These are phyloP conservation scores for Phoma sp. DNA, from an alignment of 2,329 filamentous ascomycete species.

Conservation along the genomic window DNA sequence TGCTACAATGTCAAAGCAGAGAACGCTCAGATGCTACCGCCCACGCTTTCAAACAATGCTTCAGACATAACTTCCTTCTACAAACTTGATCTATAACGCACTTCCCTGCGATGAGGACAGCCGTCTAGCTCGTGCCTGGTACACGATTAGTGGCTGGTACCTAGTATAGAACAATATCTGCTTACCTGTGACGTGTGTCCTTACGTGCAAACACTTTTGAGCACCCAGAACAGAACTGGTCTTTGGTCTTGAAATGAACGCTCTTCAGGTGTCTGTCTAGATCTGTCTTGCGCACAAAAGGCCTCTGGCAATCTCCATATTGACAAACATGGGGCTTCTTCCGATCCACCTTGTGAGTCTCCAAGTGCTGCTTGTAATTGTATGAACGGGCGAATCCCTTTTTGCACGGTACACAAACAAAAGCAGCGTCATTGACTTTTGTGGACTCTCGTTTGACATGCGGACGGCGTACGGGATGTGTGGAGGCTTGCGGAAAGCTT, in stretches of 20 bases:
- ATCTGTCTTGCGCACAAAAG: constrained; percentile 84
- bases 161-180: background rate
- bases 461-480: constrained; percentile 12
- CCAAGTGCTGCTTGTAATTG: constrained; percentile 86
- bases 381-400: constrained; percentile 83
- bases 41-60: constrained; percentile 11
- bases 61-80: background rate
- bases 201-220: constrained; percentile 75
- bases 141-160: constrained; percentile 23
- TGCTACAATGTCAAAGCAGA: constrained; percentile 4
- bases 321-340: constrained; percentile 74
- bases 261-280: constrained; percentile 63
- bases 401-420: constrained; percentile 73
- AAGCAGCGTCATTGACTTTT: constrained; percentile 52
- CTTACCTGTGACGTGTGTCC: constrained; percentile 80
- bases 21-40: constrained; percentile 9
- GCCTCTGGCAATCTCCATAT: constrained; percentile 69
- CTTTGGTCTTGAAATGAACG: constrained; percentile 76
- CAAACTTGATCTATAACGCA: background rate
- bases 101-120: constrained; percentile 64
- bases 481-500: constrained; percentile 1
- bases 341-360: constrained; percentile 77
- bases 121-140: constrained; percentile 77
- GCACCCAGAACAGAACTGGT: constrained; percentile 74
- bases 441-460: constrained; percentile 25